Evolutionary conservation across 495 filamentous ascomycete species (phyloP).

Genomic region (Daldinia decipiens): DNA sequence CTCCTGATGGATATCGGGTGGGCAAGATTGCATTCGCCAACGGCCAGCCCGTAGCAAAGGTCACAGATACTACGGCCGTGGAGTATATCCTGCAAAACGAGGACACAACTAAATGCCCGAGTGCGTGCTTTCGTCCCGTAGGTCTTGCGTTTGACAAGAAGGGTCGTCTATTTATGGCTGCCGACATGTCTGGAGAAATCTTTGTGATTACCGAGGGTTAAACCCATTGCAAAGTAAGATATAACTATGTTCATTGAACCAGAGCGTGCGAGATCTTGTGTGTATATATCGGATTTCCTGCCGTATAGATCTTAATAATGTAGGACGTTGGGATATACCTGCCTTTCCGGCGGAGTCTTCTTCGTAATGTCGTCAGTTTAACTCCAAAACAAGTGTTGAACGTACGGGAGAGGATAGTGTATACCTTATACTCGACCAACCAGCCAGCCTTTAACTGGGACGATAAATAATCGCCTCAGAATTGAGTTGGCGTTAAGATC

Average conservation of each 20-base stretch:
- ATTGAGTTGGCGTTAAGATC: too few species aligned
- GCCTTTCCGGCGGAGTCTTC: too few species aligned
- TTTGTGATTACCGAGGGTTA: slow-evolving; percentile 55
- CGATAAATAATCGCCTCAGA: too few species aligned
- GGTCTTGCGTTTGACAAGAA: slow-evolving; percentile 60
- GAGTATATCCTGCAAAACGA: slow-evolving; percentile 59
- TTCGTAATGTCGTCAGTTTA: too few species aligned
- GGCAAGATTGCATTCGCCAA: slow-evolving; percentile 58
- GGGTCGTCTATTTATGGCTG: slow-evolving; percentile 60
- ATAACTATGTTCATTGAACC: neutral
- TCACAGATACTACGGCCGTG: slow-evolving; percentile 54
- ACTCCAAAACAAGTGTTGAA: too few species aligned
- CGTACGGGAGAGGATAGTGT: too few species aligned
- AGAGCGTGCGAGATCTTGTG: neutral
- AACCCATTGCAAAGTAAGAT: neutral
- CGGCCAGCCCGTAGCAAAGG: slow-evolving; percentile 54
- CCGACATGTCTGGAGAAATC: slow-evolving; percentile 60
- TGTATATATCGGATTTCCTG: neutral
- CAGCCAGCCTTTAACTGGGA: too few species aligned
- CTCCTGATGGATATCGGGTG: slow-evolving; percentile 60
- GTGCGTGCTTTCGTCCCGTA: slow-evolving; percentile 61
- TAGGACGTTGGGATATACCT: too few species aligned
- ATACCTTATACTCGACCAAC: too few species aligned
- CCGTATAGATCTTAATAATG: too few species aligned
- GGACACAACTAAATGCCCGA: slow-evolving; percentile 49